phyloP scores from a whole-genome alignment of 306 rosid species.

The Inga laurina region DNA sequence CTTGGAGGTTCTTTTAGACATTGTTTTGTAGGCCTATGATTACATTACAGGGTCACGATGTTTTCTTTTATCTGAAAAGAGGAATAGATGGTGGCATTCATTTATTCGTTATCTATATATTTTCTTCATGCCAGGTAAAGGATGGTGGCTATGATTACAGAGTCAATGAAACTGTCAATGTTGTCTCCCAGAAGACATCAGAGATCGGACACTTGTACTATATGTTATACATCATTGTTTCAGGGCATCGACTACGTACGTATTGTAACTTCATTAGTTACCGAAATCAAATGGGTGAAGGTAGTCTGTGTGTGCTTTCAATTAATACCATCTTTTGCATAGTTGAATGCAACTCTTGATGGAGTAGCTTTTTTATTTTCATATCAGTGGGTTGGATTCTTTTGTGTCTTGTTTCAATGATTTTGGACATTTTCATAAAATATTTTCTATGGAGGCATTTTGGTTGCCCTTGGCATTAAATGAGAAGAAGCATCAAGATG shows the following conservation, averaged over 20 bases:
- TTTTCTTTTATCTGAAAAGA: constrained; percentile 14
- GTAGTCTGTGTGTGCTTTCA: constrained; percentile 37
- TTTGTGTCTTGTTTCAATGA: constrained; percentile 10
- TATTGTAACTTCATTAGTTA: constrained; percentile 22
- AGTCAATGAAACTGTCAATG: constrained; percentile 95
- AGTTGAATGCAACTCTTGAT: constrained; percentile 45
- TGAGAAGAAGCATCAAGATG: constrained; percentile 15
- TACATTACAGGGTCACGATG: not conserved
- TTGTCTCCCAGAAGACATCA: constrained; percentile 89
- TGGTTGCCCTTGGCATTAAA: not conserved
- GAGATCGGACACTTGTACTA: constrained; percentile 65
- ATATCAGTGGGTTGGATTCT: constrained; percentile 16
- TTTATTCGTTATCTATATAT: constrained; percentile 15
- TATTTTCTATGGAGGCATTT: constrained; percentile 10
- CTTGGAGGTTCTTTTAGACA: not conserved
- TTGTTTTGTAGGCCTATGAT: not conserved
- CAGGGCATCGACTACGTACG: constrained; percentile 11
- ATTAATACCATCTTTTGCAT: constrained; percentile 45
- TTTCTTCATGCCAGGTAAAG: constrained; percentile 64
- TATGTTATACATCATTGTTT: not conserved
- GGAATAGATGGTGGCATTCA: constrained; percentile 17
- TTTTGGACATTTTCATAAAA: not conserved
- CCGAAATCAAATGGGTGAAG: constrained; percentile 36
- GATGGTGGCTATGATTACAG: constrained; percentile 95
- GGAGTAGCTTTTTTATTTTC: constrained; percentile 46